phyloP scores from a whole-genome alignment of 2,329 filamentous ascomycete species.

The Colletotrichum nymphaeae region DNA sequence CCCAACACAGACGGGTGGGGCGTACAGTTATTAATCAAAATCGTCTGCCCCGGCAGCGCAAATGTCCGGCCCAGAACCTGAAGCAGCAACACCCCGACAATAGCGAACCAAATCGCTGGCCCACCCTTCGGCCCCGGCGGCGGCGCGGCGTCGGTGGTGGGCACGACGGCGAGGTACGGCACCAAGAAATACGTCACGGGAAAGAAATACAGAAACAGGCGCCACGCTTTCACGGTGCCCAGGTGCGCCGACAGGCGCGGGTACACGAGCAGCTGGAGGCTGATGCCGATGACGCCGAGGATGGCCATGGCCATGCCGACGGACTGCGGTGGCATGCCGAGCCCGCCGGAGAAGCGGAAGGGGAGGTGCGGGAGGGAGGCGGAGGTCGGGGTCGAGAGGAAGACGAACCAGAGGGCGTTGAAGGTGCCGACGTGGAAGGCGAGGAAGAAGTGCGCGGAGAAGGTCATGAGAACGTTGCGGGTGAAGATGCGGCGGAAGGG shows the following conservation, averaged over 20 bases:
- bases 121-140: slow-evolving; percentile 66
- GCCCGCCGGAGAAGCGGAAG: slow-evolving; percentile 77
- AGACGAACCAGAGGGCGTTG: slow-evolving; percentile 81
- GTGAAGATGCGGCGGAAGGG: slow-evolving; percentile 67
- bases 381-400: slow-evolving; percentile 73
- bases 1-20: slow-evolving; percentile 60
- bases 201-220: slow-evolving; percentile 76
- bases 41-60: slow-evolving; percentile 57
- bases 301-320: slow-evolving; percentile 85
- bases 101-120: slow-evolving; percentile 71
- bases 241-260: slow-evolving; percentile 73
- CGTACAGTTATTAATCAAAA: slow-evolving; percentile 60
- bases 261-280: slow-evolving; percentile 78
- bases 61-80: slow-evolving; percentile 78
- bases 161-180: slow-evolving; percentile 78
- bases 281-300: slow-evolving; percentile 80
- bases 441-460: slow-evolving; percentile 76
- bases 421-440: slow-evolving; percentile 81
- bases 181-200: slow-evolving; percentile 76
- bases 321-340: slow-evolving; percentile 76
- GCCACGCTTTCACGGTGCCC: slow-evolving; percentile 76
- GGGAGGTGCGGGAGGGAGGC: slow-evolving; percentile 53
- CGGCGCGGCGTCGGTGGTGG: slow-evolving; percentile 58
- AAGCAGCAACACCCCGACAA: slow-evolving; percentile 70
- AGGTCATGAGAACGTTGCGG: slow-evolving; percentile 62